Conservation (phyloP, 805 yeast genomes). For the Candida morakotiae region DNA sequence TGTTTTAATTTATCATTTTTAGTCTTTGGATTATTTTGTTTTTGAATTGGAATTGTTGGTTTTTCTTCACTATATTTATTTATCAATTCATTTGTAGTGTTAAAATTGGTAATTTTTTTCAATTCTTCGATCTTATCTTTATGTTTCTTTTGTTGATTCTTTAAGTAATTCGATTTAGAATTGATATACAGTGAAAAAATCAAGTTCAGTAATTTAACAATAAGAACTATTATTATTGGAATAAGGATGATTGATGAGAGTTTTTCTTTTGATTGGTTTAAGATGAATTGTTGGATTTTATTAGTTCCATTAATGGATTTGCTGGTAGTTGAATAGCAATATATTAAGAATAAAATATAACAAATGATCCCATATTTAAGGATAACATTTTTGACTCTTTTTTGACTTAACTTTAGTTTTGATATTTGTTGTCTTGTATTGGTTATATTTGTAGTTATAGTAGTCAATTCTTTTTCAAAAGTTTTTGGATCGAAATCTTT, state of each 20-base stretch:
- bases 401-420: conserved; percentile 14
- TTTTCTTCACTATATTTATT: conserved; percentile 42
- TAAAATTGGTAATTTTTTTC: conserved; percentile 69
- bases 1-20: not conserved
- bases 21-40: not conserved
- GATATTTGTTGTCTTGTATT: conserved; percentile 22
- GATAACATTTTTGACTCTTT: conserved; percentile 13
- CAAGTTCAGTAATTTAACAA: conserved; percentile 14
- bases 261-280: conserved; percentile 18
- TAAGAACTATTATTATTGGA: conserved; percentile 20
- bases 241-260: conserved; percentile 15
- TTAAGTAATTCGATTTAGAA: conserved; percentile 16
- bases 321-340: conserved; percentile 18
- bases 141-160: conserved; percentile 41
- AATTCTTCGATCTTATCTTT: conserved; percentile 57
- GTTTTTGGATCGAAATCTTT: conserved; percentile 24
- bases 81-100: conserved; percentile 70
- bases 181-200: conserved; percentile 18
- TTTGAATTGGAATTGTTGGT: conserved; percentile 3
- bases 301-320: conserved; percentile 10
- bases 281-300: conserved; percentile 19
- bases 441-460: conserved; percentile 23
- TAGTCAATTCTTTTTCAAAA: conserved; percentile 32
- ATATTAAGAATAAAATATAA: conserved; percentile 21
- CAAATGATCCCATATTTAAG: conserved; percentile 14